phyloP scores from a whole-genome alignment of 2,329 filamentous ascomycete genomes.

The Akanthomyces uredinophilus region DNA sequence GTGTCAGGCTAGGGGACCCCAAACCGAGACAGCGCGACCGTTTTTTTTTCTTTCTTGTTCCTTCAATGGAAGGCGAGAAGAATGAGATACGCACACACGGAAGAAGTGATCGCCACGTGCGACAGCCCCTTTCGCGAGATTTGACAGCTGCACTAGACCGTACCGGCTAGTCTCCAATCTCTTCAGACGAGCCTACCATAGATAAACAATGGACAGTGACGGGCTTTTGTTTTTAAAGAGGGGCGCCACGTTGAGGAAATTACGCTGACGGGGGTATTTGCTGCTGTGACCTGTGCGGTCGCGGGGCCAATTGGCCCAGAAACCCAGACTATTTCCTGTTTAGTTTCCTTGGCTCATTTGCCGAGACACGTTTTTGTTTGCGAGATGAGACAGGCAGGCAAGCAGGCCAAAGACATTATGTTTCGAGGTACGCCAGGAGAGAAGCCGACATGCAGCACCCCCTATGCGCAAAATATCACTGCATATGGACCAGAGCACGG shows the following conservation, averaged over 20 bases:
- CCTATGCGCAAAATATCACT: too few species aligned
- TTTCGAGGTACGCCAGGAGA: background rate
- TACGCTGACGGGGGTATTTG: background rate
- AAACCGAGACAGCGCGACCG: background rate
- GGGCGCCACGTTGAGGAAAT: background rate
- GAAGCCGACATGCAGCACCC: background rate
- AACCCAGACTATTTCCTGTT: too few species aligned
- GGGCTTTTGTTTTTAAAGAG: too few species aligned
- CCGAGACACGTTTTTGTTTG: background rate
- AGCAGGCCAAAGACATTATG: background rate
- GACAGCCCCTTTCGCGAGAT: conserved; percentile 3
- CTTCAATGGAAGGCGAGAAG: background rate
- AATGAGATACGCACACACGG: background rate
- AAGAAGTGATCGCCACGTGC: background rate
- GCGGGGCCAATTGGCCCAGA: too few species aligned
- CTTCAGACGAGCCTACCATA: background rate
- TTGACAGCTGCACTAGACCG: background rate
- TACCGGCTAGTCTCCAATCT: background rate
- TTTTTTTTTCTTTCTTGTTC: background rate
- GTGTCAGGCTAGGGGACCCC: background rate
- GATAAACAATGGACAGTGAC: too few species aligned
- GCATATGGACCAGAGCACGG: background rate
- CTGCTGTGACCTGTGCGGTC: too few species aligned
- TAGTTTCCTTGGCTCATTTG: conserved; percentile 3
- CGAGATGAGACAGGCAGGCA: background rate